phyloP scores from a whole-genome alignment of 2,329 filamentous ascomycete species.

The Gnomoniopsis sp. region DNA sequence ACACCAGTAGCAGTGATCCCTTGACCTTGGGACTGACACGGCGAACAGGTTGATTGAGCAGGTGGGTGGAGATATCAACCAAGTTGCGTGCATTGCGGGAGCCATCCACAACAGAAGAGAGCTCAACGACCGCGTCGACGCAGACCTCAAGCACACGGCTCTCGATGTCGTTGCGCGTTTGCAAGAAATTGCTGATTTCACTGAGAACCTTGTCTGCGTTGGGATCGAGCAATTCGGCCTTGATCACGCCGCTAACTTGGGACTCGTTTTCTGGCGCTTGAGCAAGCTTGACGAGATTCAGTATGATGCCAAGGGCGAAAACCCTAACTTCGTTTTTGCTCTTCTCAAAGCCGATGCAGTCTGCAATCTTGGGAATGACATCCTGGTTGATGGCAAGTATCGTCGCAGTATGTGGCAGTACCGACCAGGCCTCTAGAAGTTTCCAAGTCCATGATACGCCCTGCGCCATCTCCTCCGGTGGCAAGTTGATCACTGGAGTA shows the following conservation, averaged over 20 bases:
- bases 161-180: constrained; percentile 53
- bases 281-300: constrained; percentile 62
- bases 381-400: constrained; percentile 63
- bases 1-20: constrained; percentile 71
- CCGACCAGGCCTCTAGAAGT: constrained; percentile 78
- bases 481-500: constrained; percentile 70
- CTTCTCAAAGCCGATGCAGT: constrained; percentile 67
- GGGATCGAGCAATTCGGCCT: constrained; percentile 52
- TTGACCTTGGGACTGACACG: constrained; percentile 82
- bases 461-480: constrained; percentile 83
- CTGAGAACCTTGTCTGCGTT: constrained; percentile 60
- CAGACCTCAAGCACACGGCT: constrained; percentile 76
- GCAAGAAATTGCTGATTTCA: constrained; percentile 65
- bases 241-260: constrained; percentile 55
- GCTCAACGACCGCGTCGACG: constrained; percentile 73
- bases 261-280: constrained; percentile 51
- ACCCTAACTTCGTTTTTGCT: constrained; percentile 72
- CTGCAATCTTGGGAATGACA: constrained; percentile 68
- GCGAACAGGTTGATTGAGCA: constrained; percentile 81
- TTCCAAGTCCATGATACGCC: constrained; percentile 80
- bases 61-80: constrained; percentile 73
- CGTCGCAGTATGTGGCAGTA: constrained; percentile 59
- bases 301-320: constrained; percentile 74
- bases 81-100: constrained; percentile 71
- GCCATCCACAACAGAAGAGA: constrained; percentile 67